Conservation (phyloP, 257 asterid genomes). For the Solanum chaucha region DNA sequence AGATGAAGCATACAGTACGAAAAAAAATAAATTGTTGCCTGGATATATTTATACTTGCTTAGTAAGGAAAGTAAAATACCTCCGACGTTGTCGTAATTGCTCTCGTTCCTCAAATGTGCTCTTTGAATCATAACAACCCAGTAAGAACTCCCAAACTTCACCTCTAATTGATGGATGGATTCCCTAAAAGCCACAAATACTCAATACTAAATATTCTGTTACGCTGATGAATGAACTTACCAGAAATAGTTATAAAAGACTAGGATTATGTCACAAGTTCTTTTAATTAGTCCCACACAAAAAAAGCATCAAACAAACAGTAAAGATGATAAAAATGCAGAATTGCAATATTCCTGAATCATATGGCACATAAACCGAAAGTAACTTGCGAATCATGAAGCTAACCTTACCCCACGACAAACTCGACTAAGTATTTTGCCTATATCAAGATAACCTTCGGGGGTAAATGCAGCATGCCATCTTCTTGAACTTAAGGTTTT, state of each 20-base stretch:
- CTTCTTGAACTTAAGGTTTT: slow-evolving; percentile 79
- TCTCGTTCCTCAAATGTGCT: slow-evolving; percentile 87
- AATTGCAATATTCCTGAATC: not conserved
- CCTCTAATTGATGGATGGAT: slow-evolving; percentile 95
- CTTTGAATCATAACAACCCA: slow-evolving; percentile 83
- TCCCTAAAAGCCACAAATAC: slow-evolving; percentile 36
- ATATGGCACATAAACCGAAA: not conserved
- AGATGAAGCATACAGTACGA: not conserved
- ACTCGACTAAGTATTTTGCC: slow-evolving; percentile 71
- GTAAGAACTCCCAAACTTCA: slow-evolving; percentile 96
- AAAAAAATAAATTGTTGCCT: not conserved
- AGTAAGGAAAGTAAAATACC: slow-evolving; percentile 34
- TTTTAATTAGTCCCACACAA: not conserved
- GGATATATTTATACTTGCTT: not conserved
- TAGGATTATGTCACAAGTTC: not conserved
- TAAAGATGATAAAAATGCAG: not conserved
- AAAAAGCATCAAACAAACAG: not conserved
- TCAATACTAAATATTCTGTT: not conserved
- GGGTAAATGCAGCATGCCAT: slow-evolving; percentile 80
- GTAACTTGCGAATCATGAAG: not conserved
- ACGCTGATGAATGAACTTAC: not conserved
- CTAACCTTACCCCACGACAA: slow-evolving; percentile 64
- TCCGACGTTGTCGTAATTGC: slow-evolving; percentile 54
- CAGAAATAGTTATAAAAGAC: not conserved
- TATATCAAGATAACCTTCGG: slow-evolving; percentile 80